Evolutionary conservation across 176 grass and related monocot genomes (phyloP).

Genomic region (Avena eriantha): DNA sequence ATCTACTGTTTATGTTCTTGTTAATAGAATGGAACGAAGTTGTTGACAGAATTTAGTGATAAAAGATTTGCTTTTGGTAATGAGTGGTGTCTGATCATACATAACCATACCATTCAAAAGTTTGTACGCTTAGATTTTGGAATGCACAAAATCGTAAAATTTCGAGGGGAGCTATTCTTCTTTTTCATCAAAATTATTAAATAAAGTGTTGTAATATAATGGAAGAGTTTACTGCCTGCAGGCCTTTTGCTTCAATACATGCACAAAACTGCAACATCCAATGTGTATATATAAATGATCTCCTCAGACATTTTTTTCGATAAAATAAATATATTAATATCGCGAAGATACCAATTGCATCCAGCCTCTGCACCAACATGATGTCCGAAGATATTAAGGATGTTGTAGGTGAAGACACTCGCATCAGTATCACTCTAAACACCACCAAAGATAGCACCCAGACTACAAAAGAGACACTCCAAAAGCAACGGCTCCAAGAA

Average conservation of each 20-base stretch:
- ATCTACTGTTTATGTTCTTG: slow-evolving; percentile 20
- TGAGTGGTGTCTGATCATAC: slow-evolving; percentile 17
- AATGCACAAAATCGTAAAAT: not conserved
- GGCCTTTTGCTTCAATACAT: not conserved
- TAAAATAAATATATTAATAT: too few relatives aligned
- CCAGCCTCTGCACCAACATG: too few relatives aligned
- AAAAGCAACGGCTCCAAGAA: too few relatives aligned
- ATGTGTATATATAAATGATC: too few relatives aligned
- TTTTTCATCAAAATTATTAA: slow-evolving; percentile 21
- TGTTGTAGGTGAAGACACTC: too few relatives aligned
- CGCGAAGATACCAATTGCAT: too few relatives aligned
- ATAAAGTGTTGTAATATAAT: not conserved
- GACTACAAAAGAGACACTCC: too few relatives aligned
- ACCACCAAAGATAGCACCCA: too few relatives aligned
- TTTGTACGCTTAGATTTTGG: not conserved
- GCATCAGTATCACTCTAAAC: too few relatives aligned
- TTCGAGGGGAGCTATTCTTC: not conserved
- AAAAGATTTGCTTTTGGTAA: slow-evolving; percentile 8
- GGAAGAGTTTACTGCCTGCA: not conserved
- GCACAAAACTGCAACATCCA: not conserved
- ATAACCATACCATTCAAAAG: slow-evolving; percentile 30
- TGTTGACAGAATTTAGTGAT: slow-evolving; percentile 40
- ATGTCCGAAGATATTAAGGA: too few relatives aligned
- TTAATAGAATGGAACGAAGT: slow-evolving; percentile 42
- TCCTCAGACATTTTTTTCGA: too few relatives aligned